Evolutionary conservation across 176 grass and related monocot genomes (phyloP).

Genomic region (Cenchrus americanus): DNA sequence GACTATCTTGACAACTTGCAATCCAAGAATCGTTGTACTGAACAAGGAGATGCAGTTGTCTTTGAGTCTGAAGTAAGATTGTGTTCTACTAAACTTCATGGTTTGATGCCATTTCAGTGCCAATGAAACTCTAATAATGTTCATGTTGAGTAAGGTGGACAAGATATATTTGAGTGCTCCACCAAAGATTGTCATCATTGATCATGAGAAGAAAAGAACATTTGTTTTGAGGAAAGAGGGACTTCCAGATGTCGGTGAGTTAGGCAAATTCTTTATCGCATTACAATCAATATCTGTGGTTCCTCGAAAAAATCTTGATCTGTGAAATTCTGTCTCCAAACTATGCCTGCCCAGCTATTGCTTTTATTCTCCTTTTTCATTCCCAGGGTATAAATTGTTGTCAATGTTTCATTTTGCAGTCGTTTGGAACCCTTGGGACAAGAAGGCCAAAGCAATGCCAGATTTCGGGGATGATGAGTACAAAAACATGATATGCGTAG

Average conservation of each 20-base stretch:
- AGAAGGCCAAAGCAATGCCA: conserved; percentile 67
- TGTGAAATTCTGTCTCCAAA: background rate
- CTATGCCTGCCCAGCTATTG: background rate
- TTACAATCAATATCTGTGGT: background rate
- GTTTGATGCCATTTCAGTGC: background rate
- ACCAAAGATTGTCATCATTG: conserved; percentile 71
- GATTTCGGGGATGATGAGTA: conserved; percentile 77
- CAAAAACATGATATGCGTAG: conserved; percentile 72
- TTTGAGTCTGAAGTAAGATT: conserved; percentile 86
- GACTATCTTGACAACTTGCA: conserved; percentile 85
- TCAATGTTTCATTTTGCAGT: conserved; percentile 40
- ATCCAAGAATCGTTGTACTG: conserved; percentile 59
- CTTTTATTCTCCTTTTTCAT: conserved; percentile 13
- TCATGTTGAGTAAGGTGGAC: conserved; percentile 60
- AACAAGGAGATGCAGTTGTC: conserved; percentile 88
- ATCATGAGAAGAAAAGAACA: conserved; percentile 86
- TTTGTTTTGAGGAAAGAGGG: conserved; percentile 78
- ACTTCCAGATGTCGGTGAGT: conserved; percentile 82
- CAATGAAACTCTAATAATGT: background rate
- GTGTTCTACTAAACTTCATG: conserved; percentile 14
- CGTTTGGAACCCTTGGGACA: conserved; percentile 88
- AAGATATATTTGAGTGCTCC: conserved; percentile 80
- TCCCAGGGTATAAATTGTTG: background rate
- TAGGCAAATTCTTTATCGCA: background rate
- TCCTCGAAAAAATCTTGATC: background rate